Base-by-base conservation (phyloP, 768 basidiomycete genomes). In the Filobasidium floriforme region DNA sequence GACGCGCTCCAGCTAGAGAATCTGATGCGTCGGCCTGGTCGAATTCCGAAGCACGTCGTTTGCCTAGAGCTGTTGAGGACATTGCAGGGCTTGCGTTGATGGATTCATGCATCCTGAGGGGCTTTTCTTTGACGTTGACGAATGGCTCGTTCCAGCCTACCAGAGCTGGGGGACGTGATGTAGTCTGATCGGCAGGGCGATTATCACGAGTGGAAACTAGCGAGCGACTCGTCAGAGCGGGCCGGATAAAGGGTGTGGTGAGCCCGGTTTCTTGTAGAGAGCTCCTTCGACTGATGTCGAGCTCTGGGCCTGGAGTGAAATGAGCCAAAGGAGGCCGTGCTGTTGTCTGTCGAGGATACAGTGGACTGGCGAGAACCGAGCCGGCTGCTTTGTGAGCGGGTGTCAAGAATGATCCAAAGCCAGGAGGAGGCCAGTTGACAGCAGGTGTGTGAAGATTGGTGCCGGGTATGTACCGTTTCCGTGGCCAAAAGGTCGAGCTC, bases 91-190 rank as follows among this genome's bases (percentile, higher is more conserved):
- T 49, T 49, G 15, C 22, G 46, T 22, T 49, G 46, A 4, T 4
- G 46, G 32, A 9, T 37, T 37, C 19, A 51, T 18, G 46, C 46
- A 51, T 51, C 46, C 24, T 51, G 46, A 3, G 19, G 12, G 24
- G 46, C 46, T 18, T 24, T 51, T 51, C 46, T 51, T 51, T 24
- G 46, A 37, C 32, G 32, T 24, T 57, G 29, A 57, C 54, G 26
- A 57, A 57, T 26, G 54, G 54, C 24, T 57, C 54, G 22, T 57
- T 57, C 54, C 54, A 57, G 29, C 54, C 54, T 57, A 26, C 24
- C 54, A 57, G 32, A 32, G 54, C 6, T 57, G 54, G 54, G 46
- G 22, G 46, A 2, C 12, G 46, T 49, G 15, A 15, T 49, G 24
- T 26, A 26, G 54, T 6, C 15, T 28, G 54, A 24, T 2, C 54